phyloP scores from a whole-genome alignment of 768 basidiomycete genomes.

The Tylopilus balloui region DNA sequence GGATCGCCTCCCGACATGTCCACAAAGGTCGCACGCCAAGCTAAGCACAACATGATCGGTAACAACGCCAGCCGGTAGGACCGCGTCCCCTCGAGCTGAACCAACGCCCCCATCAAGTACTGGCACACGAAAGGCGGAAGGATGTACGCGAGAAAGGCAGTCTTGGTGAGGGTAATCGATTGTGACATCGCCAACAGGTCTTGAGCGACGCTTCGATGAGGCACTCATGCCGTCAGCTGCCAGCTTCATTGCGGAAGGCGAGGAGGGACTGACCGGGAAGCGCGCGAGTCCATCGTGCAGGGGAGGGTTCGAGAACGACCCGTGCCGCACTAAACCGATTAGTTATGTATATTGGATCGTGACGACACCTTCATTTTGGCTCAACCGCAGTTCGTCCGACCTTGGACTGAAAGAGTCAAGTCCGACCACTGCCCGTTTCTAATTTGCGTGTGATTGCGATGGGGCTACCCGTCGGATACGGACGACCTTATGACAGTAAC shows the following conservation, averaged over 20 bases:
- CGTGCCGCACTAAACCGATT: not conserved
- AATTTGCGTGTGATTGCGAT: not conserved
- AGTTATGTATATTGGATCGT: not conserved
- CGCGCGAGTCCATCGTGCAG: not conserved
- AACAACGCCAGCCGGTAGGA: constrained; percentile 45
- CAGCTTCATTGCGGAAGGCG: not conserved
- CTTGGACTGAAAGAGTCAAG: not conserved
- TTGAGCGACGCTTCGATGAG: not conserved
- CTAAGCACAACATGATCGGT: constrained; percentile 41
- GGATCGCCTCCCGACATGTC: constrained; percentile 23
- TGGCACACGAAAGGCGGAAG: constrained; percentile 44
- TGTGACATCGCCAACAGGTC: constrained; percentile 6
- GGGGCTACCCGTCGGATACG: not conserved
- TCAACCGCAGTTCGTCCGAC: constrained; percentile 1
- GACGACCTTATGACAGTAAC: not conserved
- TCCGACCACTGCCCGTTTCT: not conserved
- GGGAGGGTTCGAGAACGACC: not conserved
- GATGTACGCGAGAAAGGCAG: constrained; percentile 34
- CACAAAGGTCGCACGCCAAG: constrained; percentile 37
- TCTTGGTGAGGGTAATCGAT: constrained; percentile 5
- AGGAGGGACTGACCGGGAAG: not conserved
- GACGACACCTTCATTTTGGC: not conserved
- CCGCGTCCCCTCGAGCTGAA: constrained; percentile 41
- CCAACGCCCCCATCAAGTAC: constrained; percentile 51
- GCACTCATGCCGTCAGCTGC: not conserved